phyloP scores from a whole-genome alignment of 441 rosid species.

The Gossypium lobatum region DNA sequence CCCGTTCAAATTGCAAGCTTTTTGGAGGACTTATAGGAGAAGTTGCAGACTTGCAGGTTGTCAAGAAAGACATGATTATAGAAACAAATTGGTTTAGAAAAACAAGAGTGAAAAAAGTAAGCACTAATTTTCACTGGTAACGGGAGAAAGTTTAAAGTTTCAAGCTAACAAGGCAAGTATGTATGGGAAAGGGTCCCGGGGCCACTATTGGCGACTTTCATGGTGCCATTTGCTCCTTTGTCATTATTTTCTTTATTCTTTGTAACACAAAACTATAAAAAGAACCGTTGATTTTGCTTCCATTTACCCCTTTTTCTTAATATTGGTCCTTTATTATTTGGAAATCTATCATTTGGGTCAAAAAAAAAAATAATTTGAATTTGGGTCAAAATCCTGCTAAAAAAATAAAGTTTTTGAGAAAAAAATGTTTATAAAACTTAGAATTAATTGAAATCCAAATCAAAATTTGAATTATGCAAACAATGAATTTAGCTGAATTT shows the following conservation, averaged over 20 bases:
- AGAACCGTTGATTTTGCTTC: slow-evolving; percentile 29
- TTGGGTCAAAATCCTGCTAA: too few species aligned
- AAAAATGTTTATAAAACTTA: too few species aligned
- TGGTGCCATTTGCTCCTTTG: background rate
- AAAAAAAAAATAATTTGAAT: too few species aligned
- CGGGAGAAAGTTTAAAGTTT: background rate
- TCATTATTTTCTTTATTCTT: background rate
- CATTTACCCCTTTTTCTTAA: background rate
- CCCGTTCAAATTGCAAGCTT: background rate
- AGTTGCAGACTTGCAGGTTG: background rate
- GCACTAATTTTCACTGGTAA: background rate
- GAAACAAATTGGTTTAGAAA: background rate
- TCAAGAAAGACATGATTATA: background rate
- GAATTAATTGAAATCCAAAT: too few species aligned
- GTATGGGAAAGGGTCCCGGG: background rate
- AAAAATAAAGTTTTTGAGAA: too few species aligned
- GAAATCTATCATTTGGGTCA: too few species aligned
- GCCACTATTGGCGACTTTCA: background rate
- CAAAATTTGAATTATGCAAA: too few species aligned
- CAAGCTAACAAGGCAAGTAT: background rate
- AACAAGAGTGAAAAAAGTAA: background rate
- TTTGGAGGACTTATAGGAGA: background rate
- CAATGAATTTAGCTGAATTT: too few species aligned
- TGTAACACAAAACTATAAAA: slow-evolving; percentile 7
- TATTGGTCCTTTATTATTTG: too few species aligned